phyloP scores from a whole-genome alignment of 2,329 filamentous ascomycete genomes.

The Trichoderma polysporum region DNA sequence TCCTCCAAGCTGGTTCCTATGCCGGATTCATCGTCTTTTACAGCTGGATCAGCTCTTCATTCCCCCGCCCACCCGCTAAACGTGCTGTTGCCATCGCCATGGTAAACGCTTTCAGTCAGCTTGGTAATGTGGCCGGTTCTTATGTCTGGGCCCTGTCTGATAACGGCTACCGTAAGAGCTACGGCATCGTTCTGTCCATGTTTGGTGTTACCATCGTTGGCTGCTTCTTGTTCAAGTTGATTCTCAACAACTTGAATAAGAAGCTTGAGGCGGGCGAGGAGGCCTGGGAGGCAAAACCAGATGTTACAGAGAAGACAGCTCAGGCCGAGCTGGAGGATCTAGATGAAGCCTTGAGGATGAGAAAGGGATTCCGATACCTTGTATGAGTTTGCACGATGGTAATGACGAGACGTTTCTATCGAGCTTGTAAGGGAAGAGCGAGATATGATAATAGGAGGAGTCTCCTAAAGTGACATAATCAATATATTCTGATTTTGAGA shows the following conservation, averaged over 20 bases:
- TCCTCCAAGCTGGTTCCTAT: constrained; percentile 58
- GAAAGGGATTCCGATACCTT: constrained; percentile 49
- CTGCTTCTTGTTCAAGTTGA: constrained; percentile 48
- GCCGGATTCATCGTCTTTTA: constrained; percentile 59
- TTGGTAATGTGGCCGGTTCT: constrained; percentile 59
- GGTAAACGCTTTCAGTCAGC: constrained; percentile 58
- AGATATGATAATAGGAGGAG: neutral
- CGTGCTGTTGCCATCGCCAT: constrained; percentile 60
- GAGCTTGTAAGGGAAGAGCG: neutral
- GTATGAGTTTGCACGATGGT: constrained; percentile 30
- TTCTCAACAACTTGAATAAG: constrained; percentile 48
- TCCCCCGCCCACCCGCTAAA: constrained; percentile 60
- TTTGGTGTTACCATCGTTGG: constrained; percentile 58
- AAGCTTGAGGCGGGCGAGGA: constrained; percentile 46
- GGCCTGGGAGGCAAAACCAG: constrained; percentile 37
- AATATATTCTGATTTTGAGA: neutral
- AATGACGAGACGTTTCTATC: neutral
- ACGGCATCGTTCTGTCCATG: constrained; percentile 65
- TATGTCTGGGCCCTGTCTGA: constrained; percentile 62
- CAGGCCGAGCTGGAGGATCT: constrained; percentile 42
- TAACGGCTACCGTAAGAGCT: constrained; percentile 62
- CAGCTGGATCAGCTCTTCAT: constrained; percentile 58
- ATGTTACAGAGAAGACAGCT: constrained; percentile 43
- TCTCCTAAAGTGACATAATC: neutral
- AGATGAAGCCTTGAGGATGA: constrained; percentile 46